Conservation (phyloP, 768 basidiomycete species). For the Podaxis sp. region DNA sequence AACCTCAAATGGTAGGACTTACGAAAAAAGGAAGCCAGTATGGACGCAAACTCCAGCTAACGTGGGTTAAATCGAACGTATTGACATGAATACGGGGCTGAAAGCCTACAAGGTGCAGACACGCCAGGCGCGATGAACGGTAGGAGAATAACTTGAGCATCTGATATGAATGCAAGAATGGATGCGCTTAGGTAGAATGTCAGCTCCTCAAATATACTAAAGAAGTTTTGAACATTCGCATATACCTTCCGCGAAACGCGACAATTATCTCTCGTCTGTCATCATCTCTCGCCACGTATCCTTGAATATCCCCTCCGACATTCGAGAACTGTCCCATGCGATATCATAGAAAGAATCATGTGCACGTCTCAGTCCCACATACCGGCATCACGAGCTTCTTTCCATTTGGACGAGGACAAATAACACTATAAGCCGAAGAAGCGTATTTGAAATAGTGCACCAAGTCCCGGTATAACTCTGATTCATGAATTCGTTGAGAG, state of each 20-base stretch:
- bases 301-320: slow-evolving; percentile 38
- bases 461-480: slow-evolving; percentile 39
- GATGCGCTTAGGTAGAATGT: slow-evolving; percentile 28
- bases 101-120: slow-evolving; percentile 30
- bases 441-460: slow-evolving; percentile 54
- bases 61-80: neutral
- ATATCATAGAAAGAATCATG: neutral
- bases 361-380: neutral
- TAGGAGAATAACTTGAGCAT: slow-evolving; percentile 35
- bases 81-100: neutral
- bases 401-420: slow-evolving; percentile 49
- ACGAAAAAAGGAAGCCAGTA: slow-evolving; percentile 47
- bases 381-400: slow-evolving; percentile 36
- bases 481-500: neutral
- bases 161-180: slow-evolving; percentile 36
- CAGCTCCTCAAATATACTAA: neutral
- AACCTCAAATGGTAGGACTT: slow-evolving; percentile 13
- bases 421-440: slow-evolving; percentile 39
- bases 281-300: slow-evolving; percentile 47
- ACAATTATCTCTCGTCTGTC: slow-evolving; percentile 42
- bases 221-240: neutral
- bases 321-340: slow-evolving; percentile 33
- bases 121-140: slow-evolving; percentile 43
- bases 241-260: slow-evolving; percentile 46
- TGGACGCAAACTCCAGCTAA: slow-evolving; percentile 40